Evolutionary conservation across 2,329 filamentous ascomycete genomes (phyloP), one percentile per base, ranked within the genome.

Genomic region (Aureobasidium musti): DNA sequence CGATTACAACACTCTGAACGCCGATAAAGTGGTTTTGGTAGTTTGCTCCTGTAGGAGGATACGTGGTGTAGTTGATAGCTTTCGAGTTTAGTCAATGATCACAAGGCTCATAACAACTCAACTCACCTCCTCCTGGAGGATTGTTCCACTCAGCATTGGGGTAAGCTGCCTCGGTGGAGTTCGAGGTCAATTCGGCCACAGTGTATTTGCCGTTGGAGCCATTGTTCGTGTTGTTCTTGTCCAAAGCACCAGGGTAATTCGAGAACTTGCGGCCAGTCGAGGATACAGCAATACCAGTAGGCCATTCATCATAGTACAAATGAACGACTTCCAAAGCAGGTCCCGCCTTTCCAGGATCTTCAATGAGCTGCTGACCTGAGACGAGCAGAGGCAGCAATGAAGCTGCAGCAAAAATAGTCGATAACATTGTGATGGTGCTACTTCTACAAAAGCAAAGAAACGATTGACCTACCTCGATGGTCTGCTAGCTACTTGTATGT

Each of bases 1-100:
- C 82, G 21, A 84, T 77, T 13, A 85, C 82, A 1, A 85, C 81
- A 45, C 78, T 81, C 71, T 85, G 83, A 0, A 83, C 81, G 54
- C 81, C 81, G 65, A 84, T 82, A 13, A 84, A 74, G 71, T 83
- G 79, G 69, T 81, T 71, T n/a, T 77, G 74, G 66, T 83, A 80
- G 69, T 82, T 82, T 37, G 78, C 81, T 37, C 78, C 79, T 1
- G 77, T 75, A 1, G 79, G 75, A 10, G 82, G 82, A 19, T 70
- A 76, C 0, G 81, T 83, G 5, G 80, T 79, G 71, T 81, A 82
- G 70, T 84, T 84, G 69, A 84, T 82, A 0, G 80, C 77, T 65
- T 33, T 11, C 13, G 10, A 43, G 0, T 8, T 65, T 49, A 63
- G 49, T 41, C 19, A 45, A 23, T 59, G 41, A 47, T 13, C 19